A percentile compares a stretch with the other conserved stretches of the same genome.
Conservation (phyloP, 768 basidiomycete genomes). For the Phaffia australis region DNA sequence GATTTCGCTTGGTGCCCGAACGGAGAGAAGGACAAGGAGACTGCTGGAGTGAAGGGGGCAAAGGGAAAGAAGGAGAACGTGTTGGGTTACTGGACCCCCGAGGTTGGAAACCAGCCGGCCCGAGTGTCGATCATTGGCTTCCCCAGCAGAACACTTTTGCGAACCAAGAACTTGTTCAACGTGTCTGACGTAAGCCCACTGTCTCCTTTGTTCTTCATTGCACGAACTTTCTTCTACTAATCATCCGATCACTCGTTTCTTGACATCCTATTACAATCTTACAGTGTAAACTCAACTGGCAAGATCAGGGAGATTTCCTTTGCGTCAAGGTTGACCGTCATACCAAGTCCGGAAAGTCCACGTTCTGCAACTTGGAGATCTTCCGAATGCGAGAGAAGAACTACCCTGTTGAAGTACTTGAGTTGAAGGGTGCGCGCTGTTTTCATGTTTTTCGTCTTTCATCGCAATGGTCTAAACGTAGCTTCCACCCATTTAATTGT, state of each 20-base stretch:
- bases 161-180: slow-evolving; percentile 95
- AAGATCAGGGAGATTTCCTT: slow-evolving; percentile 94
- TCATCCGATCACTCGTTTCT: neutral
- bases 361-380: slow-evolving; percentile 94
- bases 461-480: neutral
- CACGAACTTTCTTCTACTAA: neutral
- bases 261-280: neutral
- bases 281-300: slow-evolving; percentile 96
- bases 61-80: slow-evolving; percentile 71
- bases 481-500: slow-evolving; percentile 1
- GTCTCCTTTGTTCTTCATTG: neutral
- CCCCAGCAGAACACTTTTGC: slow-evolving; percentile 67
- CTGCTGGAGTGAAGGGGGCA: slow-evolving; percentile 34
- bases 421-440: slow-evolving; percentile 65
- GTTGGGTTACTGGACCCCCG: slow-evolving; percentile 95
- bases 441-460: neutral
- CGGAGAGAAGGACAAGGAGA: slow-evolving; percentile 77
- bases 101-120: slow-evolving; percentile 90
- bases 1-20: slow-evolving; percentile 99
- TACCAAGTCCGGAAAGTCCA: slow-evolving; percentile 89
- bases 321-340: slow-evolving; percentile 99
- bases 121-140: slow-evolving; percentile 86
- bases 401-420: slow-evolving; percentile 92
- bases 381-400: slow-evolving; percentile 97
- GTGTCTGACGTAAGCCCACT: slow-evolving; percentile 70